Conservation (phyloP, 768 basidiomycete genomes). For the Boletus huronensis region DNA sequence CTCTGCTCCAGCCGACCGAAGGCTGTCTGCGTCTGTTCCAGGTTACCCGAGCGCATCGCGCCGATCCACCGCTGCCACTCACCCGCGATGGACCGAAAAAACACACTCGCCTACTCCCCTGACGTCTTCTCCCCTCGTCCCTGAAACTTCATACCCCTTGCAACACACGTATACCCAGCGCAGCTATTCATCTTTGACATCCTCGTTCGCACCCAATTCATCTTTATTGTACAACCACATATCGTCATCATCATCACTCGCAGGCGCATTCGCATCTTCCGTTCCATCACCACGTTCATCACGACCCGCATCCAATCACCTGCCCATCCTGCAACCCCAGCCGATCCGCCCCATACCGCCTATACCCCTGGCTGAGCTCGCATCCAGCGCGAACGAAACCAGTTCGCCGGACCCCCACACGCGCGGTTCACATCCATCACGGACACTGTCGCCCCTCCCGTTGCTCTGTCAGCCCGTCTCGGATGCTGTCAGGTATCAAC, state of each 20-base stretch:
- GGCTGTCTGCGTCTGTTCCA: conserved; percentile 31
- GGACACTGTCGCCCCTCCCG: conserved; percentile 28
- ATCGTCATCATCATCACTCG: conserved; percentile 24
- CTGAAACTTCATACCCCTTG: conserved; percentile 17
- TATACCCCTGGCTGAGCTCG: conserved; percentile 30
- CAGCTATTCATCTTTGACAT: conserved; percentile 15
- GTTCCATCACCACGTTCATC: conserved; percentile 12
- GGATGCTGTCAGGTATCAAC: conserved; percentile 30
- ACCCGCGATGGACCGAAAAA: conserved; percentile 20
- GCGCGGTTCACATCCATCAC: conserved; percentile 2
- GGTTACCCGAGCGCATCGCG: conserved; percentile 28
- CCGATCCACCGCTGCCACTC: conserved; percentile 7
- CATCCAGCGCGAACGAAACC: conserved; percentile 20
- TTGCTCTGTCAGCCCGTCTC: conserved; percentile 35
- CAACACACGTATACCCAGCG: conserved; percentile 25
- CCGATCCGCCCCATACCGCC: conserved; percentile 35
- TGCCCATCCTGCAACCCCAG: conserved; percentile 33
- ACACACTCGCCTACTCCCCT: conserved; percentile 8
- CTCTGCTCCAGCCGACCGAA: conserved; percentile 24
- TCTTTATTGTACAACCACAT: conserved; percentile 20
- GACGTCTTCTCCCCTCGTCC: conserved; percentile 1
- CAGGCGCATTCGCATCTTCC: conserved; percentile 25
- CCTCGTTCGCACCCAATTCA: conserved; percentile 18
- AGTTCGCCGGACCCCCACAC: not conserved
- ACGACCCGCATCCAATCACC: conserved; percentile 10